Base-by-base conservation (phyloP, 768 basidiomycete genomes). In the Suillus hirtellus region DNA sequence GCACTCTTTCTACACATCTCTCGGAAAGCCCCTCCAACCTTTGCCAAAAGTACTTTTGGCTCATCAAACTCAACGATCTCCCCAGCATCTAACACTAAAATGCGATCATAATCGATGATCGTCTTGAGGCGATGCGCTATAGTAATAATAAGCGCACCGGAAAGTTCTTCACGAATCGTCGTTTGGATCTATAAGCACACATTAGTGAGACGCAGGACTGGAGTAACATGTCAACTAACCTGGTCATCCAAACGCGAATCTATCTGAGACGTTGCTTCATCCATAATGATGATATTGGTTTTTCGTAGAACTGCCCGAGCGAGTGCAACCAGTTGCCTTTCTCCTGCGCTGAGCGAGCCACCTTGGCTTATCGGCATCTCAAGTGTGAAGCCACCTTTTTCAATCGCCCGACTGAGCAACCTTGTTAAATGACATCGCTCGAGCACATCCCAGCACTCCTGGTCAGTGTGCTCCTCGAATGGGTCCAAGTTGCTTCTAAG, bases 101-200 rank as follows among this genome's bases (percentile, higher is more conserved):
- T 79, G 15, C 87, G 79, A 75, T 88, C 86, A 73, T 92, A 86
- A 73, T 93, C 87, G 65, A 93, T 86, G 61, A 92, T 85, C 0
- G 90, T 92, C 71, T 86, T 86, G 24, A 92, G 78, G 15, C 90
- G 80, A 76, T 93, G 93, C 4, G 93, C 93, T 62, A 95, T 93
- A 10, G 91, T 93, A 43, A 95, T 84, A 21, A 95, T 87, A 21
- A 93, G 88, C 0, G 89, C 84, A 12, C 83, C 82, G 1, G 80
- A 73, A 60, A 95, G 84, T 72, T 92, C 89, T 68, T 89, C 86
- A 35, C 89, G 82, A 40, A 92, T 87, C 0, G 89, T 92, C 43
- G 76, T 77, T 73, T 92, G 91, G 60, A 93, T 89, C 84, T 89
- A 47, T 49, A 78, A 34, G n/a, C 49, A 46, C 58, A 31, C 49